A percentile compares a stretch with the other conserved stretches of the same genome.
Evolutionary conservation across 1,139 yeast species (phyloP).

Genomic region (Taphrina pruni): DNA sequence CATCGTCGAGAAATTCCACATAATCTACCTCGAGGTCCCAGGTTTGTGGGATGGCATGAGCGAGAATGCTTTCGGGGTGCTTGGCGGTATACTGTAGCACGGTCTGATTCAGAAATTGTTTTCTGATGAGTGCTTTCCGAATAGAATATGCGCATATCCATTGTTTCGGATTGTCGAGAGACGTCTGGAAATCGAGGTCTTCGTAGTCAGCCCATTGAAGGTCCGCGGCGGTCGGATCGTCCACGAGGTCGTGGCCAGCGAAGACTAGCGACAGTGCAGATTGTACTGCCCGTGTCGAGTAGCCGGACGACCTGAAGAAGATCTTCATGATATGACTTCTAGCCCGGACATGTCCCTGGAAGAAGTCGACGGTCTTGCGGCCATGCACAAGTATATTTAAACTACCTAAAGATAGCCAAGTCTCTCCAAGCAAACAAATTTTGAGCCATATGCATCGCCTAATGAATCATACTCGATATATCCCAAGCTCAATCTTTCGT

Average conservation of each 20-base stretch:
- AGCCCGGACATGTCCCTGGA: no score
- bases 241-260: conserved; percentile 19
- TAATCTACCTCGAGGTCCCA: conserved; percentile 88
- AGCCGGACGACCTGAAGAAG: conserved; percentile 10
- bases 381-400: no score
- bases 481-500: no score
- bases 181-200: conserved; percentile 74
- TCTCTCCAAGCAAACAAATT: neutral
- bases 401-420: no score
- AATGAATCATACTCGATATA: no score
- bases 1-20: conserved; percentile 93
- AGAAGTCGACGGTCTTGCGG: no score
- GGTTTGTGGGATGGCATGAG: conserved; percentile 70
- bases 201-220: conserved; percentile 92
- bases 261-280: neutral
- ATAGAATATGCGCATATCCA: conserved; percentile 55
- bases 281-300: neutral
- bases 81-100: conserved; percentile 75
- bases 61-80: conserved; percentile 69
- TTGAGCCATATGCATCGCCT: neutral
- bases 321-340: conserved; percentile 5
- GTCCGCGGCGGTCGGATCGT: conserved; percentile 50
- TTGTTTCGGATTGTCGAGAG: conserved; percentile 55
- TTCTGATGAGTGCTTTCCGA: conserved; percentile 84
- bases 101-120: conserved; percentile 84